These are phyloP conservation scores for Ophiosphaerella narmari DNA, from an alignment of 2,329 filamentous ascomycete genomes.

Conservation along the genomic window DNA sequence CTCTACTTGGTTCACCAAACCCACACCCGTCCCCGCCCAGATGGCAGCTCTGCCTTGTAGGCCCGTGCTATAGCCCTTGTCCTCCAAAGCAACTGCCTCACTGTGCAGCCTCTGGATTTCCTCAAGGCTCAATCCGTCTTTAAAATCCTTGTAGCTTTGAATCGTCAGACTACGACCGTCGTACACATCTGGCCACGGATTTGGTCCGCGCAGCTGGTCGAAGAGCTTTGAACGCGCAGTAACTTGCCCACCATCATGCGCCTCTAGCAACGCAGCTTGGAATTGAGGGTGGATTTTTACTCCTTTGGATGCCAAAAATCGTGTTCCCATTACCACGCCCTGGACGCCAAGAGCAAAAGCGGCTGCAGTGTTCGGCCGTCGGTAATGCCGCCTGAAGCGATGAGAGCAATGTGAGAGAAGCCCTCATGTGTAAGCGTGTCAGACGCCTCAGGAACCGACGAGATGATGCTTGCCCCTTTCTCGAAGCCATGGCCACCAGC, in stretches of 20 bases:
- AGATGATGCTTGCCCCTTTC: conserved; percentile 60
- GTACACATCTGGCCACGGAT: conserved; percentile 63
- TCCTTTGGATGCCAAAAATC: conserved; percentile 62
- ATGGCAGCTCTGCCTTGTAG: conserved; percentile 61
- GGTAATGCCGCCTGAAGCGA: conserved; percentile 65
- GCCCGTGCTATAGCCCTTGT: conserved; percentile 56
- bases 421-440: conserved; percentile 51
- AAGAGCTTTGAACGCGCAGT: conserved; percentile 58
- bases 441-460: conserved; percentile 62
- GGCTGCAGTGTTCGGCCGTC: conserved; percentile 63
- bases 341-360: conserved; percentile 59
- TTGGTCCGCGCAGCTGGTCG: conserved; percentile 60
- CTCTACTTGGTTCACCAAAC: conserved; percentile 57
- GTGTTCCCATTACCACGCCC: conserved; percentile 67
- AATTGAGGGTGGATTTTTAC: conserved; percentile 53
- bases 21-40: conserved; percentile 63
- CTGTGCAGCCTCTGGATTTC: conserved; percentile 51
- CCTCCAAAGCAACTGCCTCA: conserved; percentile 54
- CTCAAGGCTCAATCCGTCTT: conserved; percentile 46
- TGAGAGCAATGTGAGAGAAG: conserved; percentile 37
- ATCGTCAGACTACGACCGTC: conserved; percentile 63
- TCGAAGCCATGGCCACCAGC: conserved; percentile 68
- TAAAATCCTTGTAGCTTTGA: conserved; percentile 51
- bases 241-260: conserved; percentile 55
- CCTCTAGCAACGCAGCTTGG: conserved; percentile 51